A percentile compares a stretch with the other conserved stretches of the same genome.
Evolutionary conservation across 2,329 filamentous ascomycete genomes (phyloP).

Genomic region (Ophiostoma sp.): DNA sequence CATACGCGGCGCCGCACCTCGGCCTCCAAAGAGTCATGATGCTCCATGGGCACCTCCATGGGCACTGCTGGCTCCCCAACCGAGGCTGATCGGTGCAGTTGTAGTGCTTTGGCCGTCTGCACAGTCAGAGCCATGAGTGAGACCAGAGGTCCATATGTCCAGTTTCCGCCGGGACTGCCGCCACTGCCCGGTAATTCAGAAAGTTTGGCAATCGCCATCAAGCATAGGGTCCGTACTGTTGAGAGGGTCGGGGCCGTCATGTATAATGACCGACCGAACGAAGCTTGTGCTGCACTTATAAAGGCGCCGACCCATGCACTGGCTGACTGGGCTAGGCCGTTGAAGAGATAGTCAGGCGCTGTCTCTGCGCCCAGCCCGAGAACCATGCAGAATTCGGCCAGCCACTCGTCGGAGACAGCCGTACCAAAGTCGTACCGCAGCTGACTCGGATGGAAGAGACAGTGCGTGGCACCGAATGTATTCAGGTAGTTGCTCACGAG

Average conservation of each 20-base stretch:
- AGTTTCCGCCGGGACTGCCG: conserved; percentile 4
- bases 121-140: conserved; percentile 29
- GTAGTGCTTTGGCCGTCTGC: conserved; percentile 28
- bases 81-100: conserved; percentile 28
- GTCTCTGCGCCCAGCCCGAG: conserved; percentile 30
- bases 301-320: conserved; percentile 29
- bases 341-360: conserved; percentile 24
- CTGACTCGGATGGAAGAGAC: conserved; percentile 28
- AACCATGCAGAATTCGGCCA: conserved; percentile 31
- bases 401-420: conserved; percentile 28
- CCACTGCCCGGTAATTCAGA: conserved; percentile 28
- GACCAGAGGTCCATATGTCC: conserved; percentile 24
- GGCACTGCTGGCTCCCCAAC: neutral
- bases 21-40: conserved; percentile 22
- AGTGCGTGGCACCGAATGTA: conserved; percentile 30
- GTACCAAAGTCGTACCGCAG: conserved; percentile 28
- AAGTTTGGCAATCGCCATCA: conserved; percentile 29
- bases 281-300: conserved; percentile 29
- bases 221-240: conserved; percentile 30
- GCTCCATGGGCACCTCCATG: neutral
- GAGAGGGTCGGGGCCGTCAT: conserved; percentile 28
- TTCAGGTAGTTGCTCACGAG: conserved; percentile 29
- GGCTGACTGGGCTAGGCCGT: conserved; percentile 26
- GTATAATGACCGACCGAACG: conserved; percentile 27
- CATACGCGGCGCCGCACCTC: conserved; percentile 30